phyloP scores from a whole-genome alignment of 495 filamentous ascomycete species.

The Penicillium herquei region DNA sequence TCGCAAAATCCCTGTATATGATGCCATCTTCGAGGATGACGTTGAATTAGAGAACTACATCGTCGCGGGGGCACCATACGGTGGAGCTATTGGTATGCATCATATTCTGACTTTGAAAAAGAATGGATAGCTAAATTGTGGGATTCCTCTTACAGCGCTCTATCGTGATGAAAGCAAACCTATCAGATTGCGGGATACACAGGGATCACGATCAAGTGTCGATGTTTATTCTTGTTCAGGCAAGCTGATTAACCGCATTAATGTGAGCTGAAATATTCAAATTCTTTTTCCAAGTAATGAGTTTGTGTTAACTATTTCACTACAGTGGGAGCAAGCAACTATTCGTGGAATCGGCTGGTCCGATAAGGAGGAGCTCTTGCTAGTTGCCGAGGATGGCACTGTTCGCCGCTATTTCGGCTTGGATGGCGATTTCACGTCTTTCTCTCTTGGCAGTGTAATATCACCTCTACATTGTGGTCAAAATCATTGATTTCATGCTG shows the following conservation, averaged over 20 bases:
- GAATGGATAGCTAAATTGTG: slow-evolving; percentile 3
- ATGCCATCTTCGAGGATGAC: slow-evolving; percentile 85
- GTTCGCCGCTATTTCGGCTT: slow-evolving; percentile 91
- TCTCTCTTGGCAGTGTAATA: slow-evolving; percentile 82
- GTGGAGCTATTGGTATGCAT: slow-evolving; percentile 80
- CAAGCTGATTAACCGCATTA: slow-evolving; percentile 71
- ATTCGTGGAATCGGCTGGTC: slow-evolving; percentile 95
- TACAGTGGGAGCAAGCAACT: slow-evolving; percentile 84
- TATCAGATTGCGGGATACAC: slow-evolving; percentile 68
- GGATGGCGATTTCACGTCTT: slow-evolving; percentile 91
- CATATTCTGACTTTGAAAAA: background rate
- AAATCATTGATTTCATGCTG: slow-evolving; percentile 2
- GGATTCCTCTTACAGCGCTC: slow-evolving; percentile 56
- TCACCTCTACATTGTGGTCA: background rate
- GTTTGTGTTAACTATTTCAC: slow-evolving; percentile 12
- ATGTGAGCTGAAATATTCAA: slow-evolving; percentile 41
- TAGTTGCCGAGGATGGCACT: slow-evolving; percentile 84
- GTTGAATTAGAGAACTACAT: slow-evolving; percentile 94
- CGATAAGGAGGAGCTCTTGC: slow-evolving; percentile 89
- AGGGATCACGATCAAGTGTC: slow-evolving; percentile 76
- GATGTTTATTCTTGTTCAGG: slow-evolving; percentile 94
- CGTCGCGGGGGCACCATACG: slow-evolving; percentile 89
- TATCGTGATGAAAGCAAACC: slow-evolving; percentile 86
- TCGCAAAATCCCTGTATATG: slow-evolving; percentile 89
- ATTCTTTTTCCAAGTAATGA: too few species aligned